phyloP scores from a whole-genome alignment of 1,139 yeast genomes.

The Yamadazyma jaroonii region DNA sequence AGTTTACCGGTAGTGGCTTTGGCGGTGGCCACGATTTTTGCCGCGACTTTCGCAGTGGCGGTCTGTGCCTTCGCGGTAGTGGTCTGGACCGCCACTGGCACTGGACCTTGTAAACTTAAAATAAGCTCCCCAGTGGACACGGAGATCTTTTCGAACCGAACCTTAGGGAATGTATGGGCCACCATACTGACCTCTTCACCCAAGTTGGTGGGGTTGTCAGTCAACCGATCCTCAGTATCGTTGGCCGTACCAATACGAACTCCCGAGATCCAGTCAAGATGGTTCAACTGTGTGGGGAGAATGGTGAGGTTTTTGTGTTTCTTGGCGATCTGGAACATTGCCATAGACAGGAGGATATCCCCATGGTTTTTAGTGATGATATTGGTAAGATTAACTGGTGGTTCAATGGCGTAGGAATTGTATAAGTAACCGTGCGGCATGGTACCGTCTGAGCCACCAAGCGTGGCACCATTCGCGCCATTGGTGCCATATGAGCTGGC shows the following conservation, averaged over 20 bases:
- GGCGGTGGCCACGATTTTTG: neutral
- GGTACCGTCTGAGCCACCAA: neutral
- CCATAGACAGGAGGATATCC: constrained; percentile 36
- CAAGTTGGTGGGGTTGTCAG: constrained; percentile 61
- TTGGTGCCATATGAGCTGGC: neutral
- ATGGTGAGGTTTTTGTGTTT: constrained; percentile 24
- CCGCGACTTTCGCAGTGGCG: neutral
- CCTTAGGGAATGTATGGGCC: constrained; percentile 87
- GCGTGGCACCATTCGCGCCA: neutral
- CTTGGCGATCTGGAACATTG: constrained; percentile 33
- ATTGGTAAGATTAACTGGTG: constrained; percentile 36
- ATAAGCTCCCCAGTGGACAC: constrained; percentile 82
- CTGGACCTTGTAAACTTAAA: constrained; percentile 77
- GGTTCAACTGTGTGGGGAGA: constrained; percentile 46
- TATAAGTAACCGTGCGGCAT: constrained; percentile 19
- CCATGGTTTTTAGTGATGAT: constrained; percentile 30
- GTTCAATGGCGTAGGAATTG: constrained; percentile 38
- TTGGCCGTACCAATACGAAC: constrained; percentile 74
- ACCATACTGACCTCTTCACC: constrained; percentile 91
- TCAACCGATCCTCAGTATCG: constrained; percentile 19
- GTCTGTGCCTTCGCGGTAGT: constrained; percentile 1
- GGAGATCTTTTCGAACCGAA: constrained; percentile 81
- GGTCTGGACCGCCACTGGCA: constrained; percentile 29
- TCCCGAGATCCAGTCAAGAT: constrained; percentile 91
- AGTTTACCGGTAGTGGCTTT: neutral